Evolutionary conservation across 1,139 yeast genomes (phyloP).

Genomic region (Scheffersomyces illinoinensis): DNA sequence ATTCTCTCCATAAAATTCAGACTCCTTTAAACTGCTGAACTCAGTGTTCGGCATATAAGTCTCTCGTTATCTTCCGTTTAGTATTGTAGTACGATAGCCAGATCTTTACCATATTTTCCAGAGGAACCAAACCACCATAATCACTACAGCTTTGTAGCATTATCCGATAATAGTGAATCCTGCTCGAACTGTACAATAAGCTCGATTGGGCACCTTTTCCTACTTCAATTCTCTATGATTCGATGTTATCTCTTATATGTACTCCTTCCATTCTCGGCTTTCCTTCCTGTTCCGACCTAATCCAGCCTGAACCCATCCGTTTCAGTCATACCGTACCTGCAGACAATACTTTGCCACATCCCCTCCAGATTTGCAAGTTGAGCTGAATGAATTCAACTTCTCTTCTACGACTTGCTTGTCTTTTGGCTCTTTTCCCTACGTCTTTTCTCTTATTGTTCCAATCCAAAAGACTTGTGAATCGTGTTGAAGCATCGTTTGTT

Average conservation of each 20-base stretch:
- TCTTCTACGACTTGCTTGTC: not conserved
- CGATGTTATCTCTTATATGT: not conserved
- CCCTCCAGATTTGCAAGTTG: not conserved
- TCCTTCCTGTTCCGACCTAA: not conserved
- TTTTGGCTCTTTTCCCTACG: not conserved
- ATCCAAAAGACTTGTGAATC: not conserved
- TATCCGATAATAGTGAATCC: not conserved
- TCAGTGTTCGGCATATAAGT: not conserved
- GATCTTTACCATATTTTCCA: not conserved
- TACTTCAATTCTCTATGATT: not conserved
- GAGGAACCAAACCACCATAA: not conserved
- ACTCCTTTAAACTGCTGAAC: not conserved
- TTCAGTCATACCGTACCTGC: not conserved
- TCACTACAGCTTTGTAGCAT: not conserved
- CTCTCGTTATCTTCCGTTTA: not conserved
- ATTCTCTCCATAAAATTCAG: not conserved
- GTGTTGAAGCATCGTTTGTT: not conserved
- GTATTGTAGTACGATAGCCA: not conserved
- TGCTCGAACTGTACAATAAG: not conserved
- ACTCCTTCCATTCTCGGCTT: not conserved
- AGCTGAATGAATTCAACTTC: not conserved
- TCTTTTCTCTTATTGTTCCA: not conserved
- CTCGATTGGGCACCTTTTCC: not conserved
- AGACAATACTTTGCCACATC: not conserved
- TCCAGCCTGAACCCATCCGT: not conserved